Evolutionary conservation across 345 rosid species (phyloP).

Genomic region (Eucalyptus sp.): DNA sequence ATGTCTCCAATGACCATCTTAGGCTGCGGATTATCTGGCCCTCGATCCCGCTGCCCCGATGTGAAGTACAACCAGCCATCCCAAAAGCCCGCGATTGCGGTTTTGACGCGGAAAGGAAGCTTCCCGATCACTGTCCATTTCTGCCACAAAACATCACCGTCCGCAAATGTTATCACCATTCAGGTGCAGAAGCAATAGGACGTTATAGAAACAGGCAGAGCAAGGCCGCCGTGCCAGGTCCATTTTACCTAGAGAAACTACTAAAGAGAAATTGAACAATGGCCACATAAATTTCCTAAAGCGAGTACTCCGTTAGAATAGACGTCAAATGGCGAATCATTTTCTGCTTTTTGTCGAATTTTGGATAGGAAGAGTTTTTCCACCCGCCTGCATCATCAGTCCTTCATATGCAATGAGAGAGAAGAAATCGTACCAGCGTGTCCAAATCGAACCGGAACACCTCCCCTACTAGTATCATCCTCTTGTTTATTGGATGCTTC

Average conservation of each 20-base stretch:
- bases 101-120: slow-evolving; percentile 76
- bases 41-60: slow-evolving; percentile 80
- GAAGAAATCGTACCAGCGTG: slow-evolving; percentile 25
- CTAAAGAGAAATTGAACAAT: not conserved
- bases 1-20: slow-evolving; percentile 57
- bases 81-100: slow-evolving; percentile 54
- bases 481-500: slow-evolving; percentile 68
- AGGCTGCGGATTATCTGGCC: slow-evolving; percentile 75
- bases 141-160: slow-evolving; percentile 15
- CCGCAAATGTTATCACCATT: not conserved
- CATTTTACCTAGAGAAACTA: not conserved
- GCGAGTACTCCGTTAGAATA: not conserved
- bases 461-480: slow-evolving; percentile 79
- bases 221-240: not conserved
- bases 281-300: not conserved
- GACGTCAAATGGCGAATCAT: not conserved
- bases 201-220: not conserved
- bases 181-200: not conserved
- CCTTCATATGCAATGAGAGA: not conserved
- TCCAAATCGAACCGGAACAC: slow-evolving; percentile 56
- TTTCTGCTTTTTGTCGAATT: not conserved
- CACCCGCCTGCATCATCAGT: not conserved
- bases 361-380: not conserved
- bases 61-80: slow-evolving; percentile 77
- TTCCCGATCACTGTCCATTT: slow-evolving; percentile 78